These are phyloP conservation scores for Cyberlindnera meyerae DNA, from an alignment of 805 yeast species.

Conservation along the genomic window DNA sequence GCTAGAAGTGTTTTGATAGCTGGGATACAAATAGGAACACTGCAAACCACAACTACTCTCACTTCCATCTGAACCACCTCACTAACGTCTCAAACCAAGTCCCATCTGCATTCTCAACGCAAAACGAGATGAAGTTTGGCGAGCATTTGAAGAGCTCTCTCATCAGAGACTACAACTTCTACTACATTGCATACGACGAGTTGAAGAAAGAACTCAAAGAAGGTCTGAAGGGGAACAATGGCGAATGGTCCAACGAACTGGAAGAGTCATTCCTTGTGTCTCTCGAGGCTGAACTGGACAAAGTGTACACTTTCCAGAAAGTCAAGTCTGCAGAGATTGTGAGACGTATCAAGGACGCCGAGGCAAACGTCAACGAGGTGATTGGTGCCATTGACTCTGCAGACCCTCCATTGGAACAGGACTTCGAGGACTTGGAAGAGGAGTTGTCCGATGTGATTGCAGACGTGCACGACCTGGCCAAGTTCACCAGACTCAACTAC, in stretches of 20 bases:
- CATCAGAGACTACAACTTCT: conserved; percentile 84
- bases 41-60: too few species aligned
- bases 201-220: conserved; percentile 76
- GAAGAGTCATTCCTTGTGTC: conserved; percentile 76
- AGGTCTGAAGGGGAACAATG: conserved; percentile 52
- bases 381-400: conserved; percentile 50
- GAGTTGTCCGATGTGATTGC: conserved; percentile 86
- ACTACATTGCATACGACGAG: conserved; percentile 89
- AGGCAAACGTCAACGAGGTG: conserved; percentile 62
- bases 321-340: conserved; percentile 82
- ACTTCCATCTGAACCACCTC: too few species aligned
- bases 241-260: conserved; percentile 65
- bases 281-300: conserved; percentile 82
- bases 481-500: conserved; percentile 87
- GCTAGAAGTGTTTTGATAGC: too few species aligned
- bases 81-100: too few species aligned
- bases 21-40: too few species aligned
- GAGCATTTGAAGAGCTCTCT: conserved; percentile 86
- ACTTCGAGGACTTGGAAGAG: conserved; percentile 69
- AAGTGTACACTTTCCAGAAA: conserved; percentile 86
- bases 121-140: conserved; percentile 78
- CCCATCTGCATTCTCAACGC: too few species aligned
- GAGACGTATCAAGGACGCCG: conserved; percentile 80
- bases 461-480: conserved; percentile 94
- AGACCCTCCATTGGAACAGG: conserved; percentile 53